phyloP scores from a whole-genome alignment of 2,329 filamentous ascomycete species.

The Penicillium sp. region DNA sequence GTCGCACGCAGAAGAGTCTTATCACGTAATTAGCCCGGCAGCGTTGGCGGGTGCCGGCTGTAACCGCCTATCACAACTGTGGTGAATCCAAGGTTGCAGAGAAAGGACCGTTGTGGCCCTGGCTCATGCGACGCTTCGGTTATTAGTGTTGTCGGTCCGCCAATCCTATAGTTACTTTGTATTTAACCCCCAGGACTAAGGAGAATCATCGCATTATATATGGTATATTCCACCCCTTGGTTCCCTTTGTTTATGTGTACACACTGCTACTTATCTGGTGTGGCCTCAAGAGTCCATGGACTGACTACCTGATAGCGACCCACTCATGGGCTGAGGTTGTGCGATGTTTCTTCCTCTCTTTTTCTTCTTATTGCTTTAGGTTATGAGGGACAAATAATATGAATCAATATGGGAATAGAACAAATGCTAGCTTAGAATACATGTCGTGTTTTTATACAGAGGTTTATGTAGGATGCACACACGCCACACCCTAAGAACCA shows the following conservation, averaged over 20 bases:
- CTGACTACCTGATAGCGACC: neutral
- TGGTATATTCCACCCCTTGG: too few species aligned
- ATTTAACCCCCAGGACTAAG: too few species aligned
- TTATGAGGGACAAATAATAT: slow-evolving; percentile 1
- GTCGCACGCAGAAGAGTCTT: slow-evolving; percentile 18
- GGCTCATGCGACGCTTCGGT: neutral
- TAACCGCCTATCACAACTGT: slow-evolving; percentile 24
- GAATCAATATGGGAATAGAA: slow-evolving; percentile 20
- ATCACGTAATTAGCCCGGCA: slow-evolving; percentile 30
- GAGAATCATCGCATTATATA: too few species aligned
- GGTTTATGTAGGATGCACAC: neutral
- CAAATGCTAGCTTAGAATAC: slow-evolving; percentile 30
- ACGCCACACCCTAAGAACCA: neutral
- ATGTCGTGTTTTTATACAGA: slow-evolving; percentile 26
- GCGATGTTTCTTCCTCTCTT: neutral
- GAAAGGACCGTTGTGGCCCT: neutral
- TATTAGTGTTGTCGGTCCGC: too few species aligned
- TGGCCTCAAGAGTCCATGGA: neutral
- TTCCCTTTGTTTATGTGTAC: too few species aligned
- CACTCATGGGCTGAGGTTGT: neutral
- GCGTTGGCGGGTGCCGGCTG: slow-evolving; percentile 16
- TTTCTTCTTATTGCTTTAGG: neutral
- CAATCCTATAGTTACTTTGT: too few species aligned
- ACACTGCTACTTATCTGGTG: too few species aligned
- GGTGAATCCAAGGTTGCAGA: slow-evolving; percentile 11